Evolutionary conservation across 805 yeast species (phyloP).

Genomic region (Candida xyloterini): DNA sequence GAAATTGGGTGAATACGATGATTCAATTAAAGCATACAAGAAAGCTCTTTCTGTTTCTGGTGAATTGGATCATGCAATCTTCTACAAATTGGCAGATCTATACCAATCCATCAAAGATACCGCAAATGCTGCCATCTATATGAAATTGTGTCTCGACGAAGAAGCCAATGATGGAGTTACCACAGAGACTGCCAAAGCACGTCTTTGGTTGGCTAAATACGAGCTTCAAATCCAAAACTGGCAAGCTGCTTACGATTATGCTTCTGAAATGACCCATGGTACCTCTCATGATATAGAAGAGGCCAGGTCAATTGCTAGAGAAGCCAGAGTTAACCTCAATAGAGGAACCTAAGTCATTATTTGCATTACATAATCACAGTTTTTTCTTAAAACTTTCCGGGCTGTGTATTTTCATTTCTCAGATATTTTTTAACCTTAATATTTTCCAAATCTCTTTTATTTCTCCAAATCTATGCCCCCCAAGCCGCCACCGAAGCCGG

Average conservation of each 20-base stretch:
- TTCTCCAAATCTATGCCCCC: constrained; percentile 13
- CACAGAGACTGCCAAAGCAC: constrained; percentile 74
- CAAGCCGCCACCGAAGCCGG: constrained; percentile 12
- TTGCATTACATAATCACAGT: neutral
- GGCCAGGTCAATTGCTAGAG: constrained; percentile 78
- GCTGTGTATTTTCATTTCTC: neutral
- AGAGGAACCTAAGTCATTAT: neutral
- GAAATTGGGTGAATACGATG: constrained; percentile 63
- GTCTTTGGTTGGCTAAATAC: constrained; percentile 79
- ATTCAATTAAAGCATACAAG: constrained; percentile 77
- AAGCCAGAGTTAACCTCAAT: constrained; percentile 58
- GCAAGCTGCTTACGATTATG: constrained; percentile 68
- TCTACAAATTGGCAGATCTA: constrained; percentile 66
- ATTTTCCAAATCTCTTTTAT: constrained; percentile 4
- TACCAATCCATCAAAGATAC: constrained; percentile 55
- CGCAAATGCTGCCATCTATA: constrained; percentile 54
- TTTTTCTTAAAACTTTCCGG: neutral
- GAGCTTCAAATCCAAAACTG: constrained; percentile 57
- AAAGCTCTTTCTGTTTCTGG: constrained; percentile 61
- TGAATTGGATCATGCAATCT: constrained; percentile 50
- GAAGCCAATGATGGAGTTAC: constrained; percentile 63
- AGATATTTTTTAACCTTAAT: constrained; percentile 1
- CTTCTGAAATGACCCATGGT: constrained; percentile 67
- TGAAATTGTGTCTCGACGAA: constrained; percentile 66
- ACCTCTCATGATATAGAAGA: constrained; percentile 87